These are phyloP conservation scores for Colletotrichum sublineola DNA, from an alignment of 2,329 filamentous ascomycete species.

Conservation along the genomic window DNA sequence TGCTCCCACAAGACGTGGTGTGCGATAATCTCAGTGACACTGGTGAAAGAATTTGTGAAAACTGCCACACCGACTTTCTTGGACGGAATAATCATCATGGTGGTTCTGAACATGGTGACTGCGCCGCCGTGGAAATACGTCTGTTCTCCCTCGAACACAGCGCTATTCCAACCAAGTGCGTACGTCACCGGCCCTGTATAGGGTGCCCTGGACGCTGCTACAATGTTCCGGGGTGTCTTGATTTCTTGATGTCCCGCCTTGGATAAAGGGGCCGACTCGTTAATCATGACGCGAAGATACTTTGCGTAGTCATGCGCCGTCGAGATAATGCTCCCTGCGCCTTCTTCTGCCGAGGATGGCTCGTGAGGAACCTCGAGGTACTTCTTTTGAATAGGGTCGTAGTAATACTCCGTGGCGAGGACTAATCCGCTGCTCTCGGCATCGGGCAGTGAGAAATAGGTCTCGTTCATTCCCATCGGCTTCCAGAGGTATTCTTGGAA, in stretches of 20 bases:
- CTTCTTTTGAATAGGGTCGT: slow-evolving; percentile 47
- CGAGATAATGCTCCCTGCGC: slow-evolving; percentile 59
- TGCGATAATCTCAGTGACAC: slow-evolving; percentile 44
- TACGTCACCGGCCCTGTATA: slow-evolving; percentile 46
- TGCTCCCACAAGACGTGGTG: slow-evolving; percentile 51
- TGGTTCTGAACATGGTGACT: slow-evolving; percentile 46
- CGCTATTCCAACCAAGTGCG: slow-evolving; percentile 49
- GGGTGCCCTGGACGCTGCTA: slow-evolving; percentile 30
- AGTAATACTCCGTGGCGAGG: slow-evolving; percentile 60
- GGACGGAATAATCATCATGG: slow-evolving; percentile 52
- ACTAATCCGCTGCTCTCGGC: slow-evolving; percentile 45
- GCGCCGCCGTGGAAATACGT: slow-evolving; percentile 50
- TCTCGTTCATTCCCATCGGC: slow-evolving; percentile 62
- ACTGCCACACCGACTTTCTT: slow-evolving; percentile 50
- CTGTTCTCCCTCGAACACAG: slow-evolving; percentile 46
- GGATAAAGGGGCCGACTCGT: slow-evolving; percentile 47
- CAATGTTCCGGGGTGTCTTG: slow-evolving; percentile 47
- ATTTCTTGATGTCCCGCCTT: slow-evolving; percentile 47
- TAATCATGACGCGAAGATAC: slow-evolving; percentile 51
- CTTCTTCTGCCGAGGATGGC: slow-evolving; percentile 52
- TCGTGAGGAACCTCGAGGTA: slow-evolving; percentile 47
- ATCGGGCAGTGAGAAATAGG: slow-evolving; percentile 51
- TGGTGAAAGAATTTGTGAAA: slow-evolving; percentile 46
- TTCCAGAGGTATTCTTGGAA: slow-evolving; percentile 58
- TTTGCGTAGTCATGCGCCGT: slow-evolving; percentile 55